phyloP scores from a whole-genome alignment of 306 rosid species.

The Spatholobus suberectus region DNA sequence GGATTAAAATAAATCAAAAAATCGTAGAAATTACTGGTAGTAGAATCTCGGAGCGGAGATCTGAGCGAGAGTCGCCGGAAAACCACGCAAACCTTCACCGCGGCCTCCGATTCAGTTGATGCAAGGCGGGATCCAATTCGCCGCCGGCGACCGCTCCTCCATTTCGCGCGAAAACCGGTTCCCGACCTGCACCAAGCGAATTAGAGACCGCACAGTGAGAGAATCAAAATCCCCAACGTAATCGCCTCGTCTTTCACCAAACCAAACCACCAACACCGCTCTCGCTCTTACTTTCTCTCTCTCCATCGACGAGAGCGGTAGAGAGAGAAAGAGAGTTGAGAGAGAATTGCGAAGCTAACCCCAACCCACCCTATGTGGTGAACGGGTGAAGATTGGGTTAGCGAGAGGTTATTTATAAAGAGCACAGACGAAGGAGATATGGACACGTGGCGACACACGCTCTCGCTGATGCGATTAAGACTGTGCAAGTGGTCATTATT shows the following conservation, averaged over 20 bases:
- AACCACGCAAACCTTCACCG: conserved; percentile 56
- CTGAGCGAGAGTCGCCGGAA: conserved; percentile 31
- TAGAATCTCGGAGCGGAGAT: conserved; percentile 48
- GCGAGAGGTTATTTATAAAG: conserved; percentile 45
- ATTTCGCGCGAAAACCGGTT: conserved; percentile 50
- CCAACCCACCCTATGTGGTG: conserved; percentile 37
- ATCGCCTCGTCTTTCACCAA: conserved; percentile 18
- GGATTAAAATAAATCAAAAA: not conserved
- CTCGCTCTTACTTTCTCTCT: conserved; percentile 7
- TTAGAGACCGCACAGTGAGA: conserved; percentile 83
- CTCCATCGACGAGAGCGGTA: not conserved
- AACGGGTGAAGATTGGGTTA: conserved; percentile 39
- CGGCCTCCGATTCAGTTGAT: conserved; percentile 98
- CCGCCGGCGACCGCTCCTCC: conserved; percentile 17
- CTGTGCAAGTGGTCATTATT: not conserved
- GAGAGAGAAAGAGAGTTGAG: not conserved
- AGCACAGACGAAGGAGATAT: conserved; percentile 37
- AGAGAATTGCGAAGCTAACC: not conserved
- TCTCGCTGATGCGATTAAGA: not conserved
- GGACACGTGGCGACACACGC: conserved; percentile 42
- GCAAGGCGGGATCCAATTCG: conserved; percentile 94
- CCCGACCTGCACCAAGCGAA: conserved; percentile 99
- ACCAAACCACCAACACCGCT: not conserved
- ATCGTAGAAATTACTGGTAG: not conserved
- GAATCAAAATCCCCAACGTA: conserved; percentile 20